Conservation (phyloP, 2,329 filamentous ascomycete genomes). For the Sclerotinia borealis region DNA sequence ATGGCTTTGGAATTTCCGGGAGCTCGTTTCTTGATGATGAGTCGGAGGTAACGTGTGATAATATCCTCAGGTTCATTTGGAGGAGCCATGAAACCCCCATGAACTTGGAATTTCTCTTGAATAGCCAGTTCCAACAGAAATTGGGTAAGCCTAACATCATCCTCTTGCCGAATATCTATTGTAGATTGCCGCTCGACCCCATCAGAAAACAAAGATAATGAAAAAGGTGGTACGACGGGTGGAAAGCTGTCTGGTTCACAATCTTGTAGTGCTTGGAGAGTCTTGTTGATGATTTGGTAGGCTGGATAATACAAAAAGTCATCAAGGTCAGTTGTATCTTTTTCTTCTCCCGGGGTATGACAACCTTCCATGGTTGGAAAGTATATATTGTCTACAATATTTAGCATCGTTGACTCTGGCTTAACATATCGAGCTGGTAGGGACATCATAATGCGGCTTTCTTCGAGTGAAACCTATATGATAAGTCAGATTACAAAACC, state of each 20-base stretch:
- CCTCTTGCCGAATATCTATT: background rate
- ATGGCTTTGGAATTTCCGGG: background rate
- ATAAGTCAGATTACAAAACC: background rate
- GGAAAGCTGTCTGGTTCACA: background rate
- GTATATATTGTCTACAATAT: background rate
- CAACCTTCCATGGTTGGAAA: background rate
- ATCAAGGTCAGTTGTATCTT: background rate
- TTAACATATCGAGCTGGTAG: background rate
- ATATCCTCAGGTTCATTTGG: background rate
- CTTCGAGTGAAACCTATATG: background rate
- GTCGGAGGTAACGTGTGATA: background rate
- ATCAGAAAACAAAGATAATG: background rate
- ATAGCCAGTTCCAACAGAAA: background rate
- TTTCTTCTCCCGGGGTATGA: background rate
- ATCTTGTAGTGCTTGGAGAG: background rate
- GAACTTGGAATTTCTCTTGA: background rate
- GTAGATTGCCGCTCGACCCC: background rate
- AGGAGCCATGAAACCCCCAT: background rate
- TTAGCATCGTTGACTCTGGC: background rate
- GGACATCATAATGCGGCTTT: background rate
- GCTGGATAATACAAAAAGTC: background rate
- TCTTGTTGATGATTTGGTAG: background rate
- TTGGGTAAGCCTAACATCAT: background rate
- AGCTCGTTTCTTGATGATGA: background rate
- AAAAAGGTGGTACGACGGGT: background rate